These are phyloP conservation scores for Musa troglodytarum DNA, from an alignment of 176 grass and related monocot genomes.

Conservation along the genomic window DNA sequence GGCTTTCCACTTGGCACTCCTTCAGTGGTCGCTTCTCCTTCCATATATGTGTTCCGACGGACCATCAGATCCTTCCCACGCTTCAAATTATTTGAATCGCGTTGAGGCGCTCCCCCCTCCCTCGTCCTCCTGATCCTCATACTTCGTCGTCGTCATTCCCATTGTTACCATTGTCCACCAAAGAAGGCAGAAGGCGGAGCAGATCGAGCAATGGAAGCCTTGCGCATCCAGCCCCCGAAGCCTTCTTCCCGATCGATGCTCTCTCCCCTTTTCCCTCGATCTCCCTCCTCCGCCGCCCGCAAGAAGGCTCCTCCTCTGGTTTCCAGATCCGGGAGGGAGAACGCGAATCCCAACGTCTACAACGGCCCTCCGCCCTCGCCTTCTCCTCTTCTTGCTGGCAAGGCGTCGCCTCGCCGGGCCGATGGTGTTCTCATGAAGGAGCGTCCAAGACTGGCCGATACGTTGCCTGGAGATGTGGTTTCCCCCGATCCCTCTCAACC, in stretches of 20 bases:
- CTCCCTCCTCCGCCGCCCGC: not conserved
- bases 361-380: not conserved
- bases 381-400: not conserved
- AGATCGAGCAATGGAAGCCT: slow-evolving; percentile 2
- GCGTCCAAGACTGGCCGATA: not conserved
- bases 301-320: not conserved
- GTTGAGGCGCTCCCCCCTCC: not conserved
- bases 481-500: slow-evolving; percentile 1
- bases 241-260: not conserved
- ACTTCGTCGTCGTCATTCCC: not conserved
- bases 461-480: not conserved
- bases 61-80: not conserved
- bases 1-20: not conserved
- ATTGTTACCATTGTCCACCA: not conserved
- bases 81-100: slow-evolving; percentile 3
- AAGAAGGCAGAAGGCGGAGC: too few relatives aligned
- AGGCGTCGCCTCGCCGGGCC: not conserved
- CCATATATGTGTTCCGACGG: not conserved
- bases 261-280: not conserved
- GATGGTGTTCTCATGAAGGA: not conserved
- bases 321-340: slow-evolving; percentile 3
- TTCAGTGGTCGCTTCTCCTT: not conserved
- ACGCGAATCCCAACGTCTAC: not conserved
- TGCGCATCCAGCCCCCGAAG: not conserved
- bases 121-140: too few relatives aligned